phyloP scores from a whole-genome alignment of 208 protist genomes.

The Trypanosoma boissoni region DNA sequence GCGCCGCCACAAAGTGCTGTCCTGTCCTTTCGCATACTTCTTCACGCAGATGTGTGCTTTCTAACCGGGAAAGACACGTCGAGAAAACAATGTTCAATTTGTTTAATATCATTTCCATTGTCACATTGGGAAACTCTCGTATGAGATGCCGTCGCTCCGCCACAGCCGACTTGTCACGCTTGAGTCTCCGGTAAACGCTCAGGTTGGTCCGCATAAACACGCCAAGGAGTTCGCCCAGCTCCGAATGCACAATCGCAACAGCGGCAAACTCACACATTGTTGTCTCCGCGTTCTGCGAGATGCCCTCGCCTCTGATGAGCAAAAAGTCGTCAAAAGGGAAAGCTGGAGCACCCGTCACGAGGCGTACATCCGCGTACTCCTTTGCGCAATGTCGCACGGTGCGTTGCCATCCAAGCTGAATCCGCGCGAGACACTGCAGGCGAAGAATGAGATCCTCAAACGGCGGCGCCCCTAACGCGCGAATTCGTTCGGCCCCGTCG shows the following conservation, averaged over 20 bases:
- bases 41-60: neutral
- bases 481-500: constrained; percentile 19
- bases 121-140: constrained; percentile 15
- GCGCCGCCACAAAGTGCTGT: constrained; percentile 34
- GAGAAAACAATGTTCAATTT: neutral
- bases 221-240: neutral
- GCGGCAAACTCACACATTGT: constrained; percentile 33
- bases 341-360: constrained; percentile 35
- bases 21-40: constrained; percentile 31
- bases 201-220: constrained; percentile 17
- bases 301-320: neutral
- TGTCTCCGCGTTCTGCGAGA: constrained; percentile 20
- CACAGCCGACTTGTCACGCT: constrained; percentile 1
- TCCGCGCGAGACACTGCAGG: constrained; percentile 24
- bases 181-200: neutral
- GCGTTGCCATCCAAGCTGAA: constrained; percentile 12
- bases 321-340: constrained; percentile 17
- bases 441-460: constrained; percentile 21
- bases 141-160: neutral
- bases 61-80: neutral
- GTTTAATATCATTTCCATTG: constrained; percentile 5
- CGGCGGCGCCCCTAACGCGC: constrained; percentile 29
- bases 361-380: constrained; percentile 33
- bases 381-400: neutral
- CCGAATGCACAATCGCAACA: constrained; percentile 9